These are phyloP conservation scores for Hibiscus mutabilis DNA, from an alignment of 345 rosid genomes.

Conservation along the genomic window DNA sequence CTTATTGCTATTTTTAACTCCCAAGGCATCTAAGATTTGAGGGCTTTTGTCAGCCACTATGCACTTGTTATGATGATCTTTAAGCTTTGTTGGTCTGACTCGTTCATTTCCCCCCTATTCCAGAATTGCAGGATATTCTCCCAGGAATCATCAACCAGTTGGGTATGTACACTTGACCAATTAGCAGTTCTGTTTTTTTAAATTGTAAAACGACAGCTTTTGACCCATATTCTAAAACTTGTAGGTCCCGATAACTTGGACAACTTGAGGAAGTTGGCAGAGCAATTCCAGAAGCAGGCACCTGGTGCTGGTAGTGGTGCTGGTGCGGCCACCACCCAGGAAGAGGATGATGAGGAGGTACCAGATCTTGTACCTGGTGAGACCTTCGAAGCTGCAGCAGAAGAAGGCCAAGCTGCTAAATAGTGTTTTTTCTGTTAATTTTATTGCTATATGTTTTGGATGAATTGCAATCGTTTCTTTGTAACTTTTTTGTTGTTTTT, in stretches of 20 bases:
- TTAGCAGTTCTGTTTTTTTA: neutral
- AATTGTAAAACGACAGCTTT: neutral
- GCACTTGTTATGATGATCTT: too few species aligned
- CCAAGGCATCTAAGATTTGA: neutral
- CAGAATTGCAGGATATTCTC: slow-evolving; percentile 92
- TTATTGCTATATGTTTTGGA: slow-evolving; percentile 9
- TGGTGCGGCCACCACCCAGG: slow-evolving; percentile 31
- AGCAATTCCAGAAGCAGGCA: slow-evolving; percentile 80
- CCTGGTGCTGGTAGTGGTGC: slow-evolving; percentile 35
- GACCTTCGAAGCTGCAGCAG: slow-evolving; percentile 90
- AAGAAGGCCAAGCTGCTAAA: slow-evolving; percentile 40
- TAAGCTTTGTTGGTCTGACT: neutral
- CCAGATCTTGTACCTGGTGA: slow-evolving; percentile 82
- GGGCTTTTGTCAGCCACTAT: too few species aligned
- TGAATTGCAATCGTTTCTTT: neutral
- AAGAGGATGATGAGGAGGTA: slow-evolving; percentile 78
- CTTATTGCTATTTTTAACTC: neutral
- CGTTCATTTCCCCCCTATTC: neutral
- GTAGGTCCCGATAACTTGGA: slow-evolving; percentile 92
- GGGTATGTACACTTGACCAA: slow-evolving; percentile 33
- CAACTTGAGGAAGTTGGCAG: slow-evolving; percentile 86
- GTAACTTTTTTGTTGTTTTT: neutral
- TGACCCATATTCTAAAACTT: neutral
- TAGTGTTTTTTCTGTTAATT: slow-evolving; percentile 10
- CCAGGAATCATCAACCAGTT: slow-evolving; percentile 80